Conservation (phyloP, 2,329 filamentous ascomycete species). For the Chaetothyriales sp. region DNA sequence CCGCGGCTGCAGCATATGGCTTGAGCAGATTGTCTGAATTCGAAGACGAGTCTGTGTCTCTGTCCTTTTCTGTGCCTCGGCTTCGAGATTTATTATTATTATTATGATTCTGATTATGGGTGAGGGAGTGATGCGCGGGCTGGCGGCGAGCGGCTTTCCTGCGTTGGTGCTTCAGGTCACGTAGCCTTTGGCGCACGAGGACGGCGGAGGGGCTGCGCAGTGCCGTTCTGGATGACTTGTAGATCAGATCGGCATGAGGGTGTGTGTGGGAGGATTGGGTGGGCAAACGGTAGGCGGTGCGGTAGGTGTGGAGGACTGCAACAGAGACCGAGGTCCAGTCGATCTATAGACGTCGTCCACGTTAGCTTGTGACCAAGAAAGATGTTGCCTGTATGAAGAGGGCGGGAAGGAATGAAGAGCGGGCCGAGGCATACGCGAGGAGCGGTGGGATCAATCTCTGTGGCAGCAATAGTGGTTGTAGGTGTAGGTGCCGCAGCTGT, state of each 20-base stretch:
- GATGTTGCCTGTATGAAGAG: not conserved
- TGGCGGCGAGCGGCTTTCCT: slow-evolving; percentile 5
- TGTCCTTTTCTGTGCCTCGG: slow-evolving; percentile 7
- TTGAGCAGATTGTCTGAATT: not conserved
- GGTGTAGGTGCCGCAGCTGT: not conserved
- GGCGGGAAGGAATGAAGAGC: too few species aligned
- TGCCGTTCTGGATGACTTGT: slow-evolving; percentile 30
- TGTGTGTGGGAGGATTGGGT: slow-evolving; percentile 30
- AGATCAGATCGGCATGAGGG: slow-evolving; percentile 32
- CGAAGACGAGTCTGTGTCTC: slow-evolving; percentile 2
- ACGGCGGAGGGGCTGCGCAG: slow-evolving; percentile 31
- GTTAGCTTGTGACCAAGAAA: not conserved
- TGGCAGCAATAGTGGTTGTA: not conserved
- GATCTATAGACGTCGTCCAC: slow-evolving; percentile 4
- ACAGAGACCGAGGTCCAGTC: slow-evolving; percentile 10
- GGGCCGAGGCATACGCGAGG: slow-evolving; percentile 25
- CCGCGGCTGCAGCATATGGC: not conserved
- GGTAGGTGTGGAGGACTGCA: slow-evolving; percentile 30
- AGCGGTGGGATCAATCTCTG: slow-evolving; percentile 14
- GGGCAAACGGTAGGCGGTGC: slow-evolving; percentile 32
- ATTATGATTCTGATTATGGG: too few species aligned
- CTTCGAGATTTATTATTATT: slow-evolving; percentile 1
- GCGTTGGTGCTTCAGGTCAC: slow-evolving; percentile 11
- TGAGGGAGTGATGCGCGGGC: slow-evolving; percentile 5
- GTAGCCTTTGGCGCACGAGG: slow-evolving; percentile 21